phyloP scores from a whole-genome alignment of 2,329 filamentous ascomycete species.

The Aspergillus fumigatiaffinis region DNA sequence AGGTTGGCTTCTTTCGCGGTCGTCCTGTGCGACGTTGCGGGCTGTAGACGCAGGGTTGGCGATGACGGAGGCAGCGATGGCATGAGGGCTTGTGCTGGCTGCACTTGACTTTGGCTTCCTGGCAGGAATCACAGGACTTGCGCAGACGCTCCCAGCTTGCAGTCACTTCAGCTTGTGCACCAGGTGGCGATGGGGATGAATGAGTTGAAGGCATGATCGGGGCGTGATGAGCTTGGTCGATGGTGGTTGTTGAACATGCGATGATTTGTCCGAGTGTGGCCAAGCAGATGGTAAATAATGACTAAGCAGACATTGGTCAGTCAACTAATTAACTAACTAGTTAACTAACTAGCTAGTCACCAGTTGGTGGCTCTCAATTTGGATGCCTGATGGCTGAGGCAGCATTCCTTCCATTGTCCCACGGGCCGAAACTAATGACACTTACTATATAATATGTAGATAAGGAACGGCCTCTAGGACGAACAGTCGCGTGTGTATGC shows the following conservation, averaged over 20 bases:
- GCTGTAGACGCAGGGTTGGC: constrained; percentile 6
- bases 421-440: too few relatives aligned
- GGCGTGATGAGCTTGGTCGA: neutral
- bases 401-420: too few relatives aligned
- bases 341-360: too few relatives aligned
- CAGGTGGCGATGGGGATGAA: neutral
- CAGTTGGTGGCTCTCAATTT: too few relatives aligned
- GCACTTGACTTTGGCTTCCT: constrained; percentile 8
- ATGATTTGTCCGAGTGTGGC: too few relatives aligned
- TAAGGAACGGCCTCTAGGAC: too few relatives aligned
- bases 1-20: constrained; percentile 1
- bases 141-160: constrained; percentile 2
- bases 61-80: constrained; percentile 5
- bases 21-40: constrained; percentile 4
- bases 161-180: neutral
- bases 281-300: too few relatives aligned
- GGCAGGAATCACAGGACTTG: constrained; percentile 5
- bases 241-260: neutral
- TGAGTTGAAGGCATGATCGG: neutral
- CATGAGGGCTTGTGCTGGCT: constrained; percentile 9
- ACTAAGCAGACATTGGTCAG: too few relatives aligned
- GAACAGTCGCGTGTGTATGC: too few relatives aligned
- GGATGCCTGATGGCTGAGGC: too few relatives aligned
- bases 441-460: too few relatives aligned
- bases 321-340: too few relatives aligned